phyloP scores from a whole-genome alignment of 2,329 filamentous ascomycete genomes.

The Calonectria honghensis region DNA sequence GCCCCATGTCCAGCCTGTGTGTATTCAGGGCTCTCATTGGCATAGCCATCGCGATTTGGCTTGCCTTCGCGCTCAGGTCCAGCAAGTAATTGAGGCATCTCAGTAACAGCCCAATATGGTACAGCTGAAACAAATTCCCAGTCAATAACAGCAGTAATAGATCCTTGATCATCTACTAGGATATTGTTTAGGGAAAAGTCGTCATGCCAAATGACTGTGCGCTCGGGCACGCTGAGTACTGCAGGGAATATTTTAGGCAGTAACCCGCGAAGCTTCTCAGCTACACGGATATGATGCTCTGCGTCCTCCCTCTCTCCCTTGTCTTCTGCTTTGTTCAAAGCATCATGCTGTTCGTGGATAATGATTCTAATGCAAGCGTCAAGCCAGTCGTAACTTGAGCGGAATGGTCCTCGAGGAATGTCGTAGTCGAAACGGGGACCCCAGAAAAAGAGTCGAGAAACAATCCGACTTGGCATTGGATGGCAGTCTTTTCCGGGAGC shows the following conservation, averaged over 20 bases:
- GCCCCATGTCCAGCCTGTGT: background rate
- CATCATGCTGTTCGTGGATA: constrained; percentile 52
- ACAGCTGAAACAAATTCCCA: constrained; percentile 66
- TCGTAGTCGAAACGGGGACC: constrained; percentile 57
- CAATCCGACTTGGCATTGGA: constrained; percentile 52
- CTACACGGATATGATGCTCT: constrained; percentile 50
- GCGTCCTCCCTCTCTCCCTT: constrained; percentile 59
- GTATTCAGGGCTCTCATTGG: constrained; percentile 51
- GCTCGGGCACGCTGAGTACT: constrained; percentile 51
- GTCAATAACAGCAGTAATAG: constrained; percentile 62
- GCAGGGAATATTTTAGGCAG: constrained; percentile 59
- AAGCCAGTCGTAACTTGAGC: constrained; percentile 63
- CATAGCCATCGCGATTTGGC: constrained; percentile 57
- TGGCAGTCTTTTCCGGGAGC: background rate
- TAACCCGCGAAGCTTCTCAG: constrained; percentile 54
- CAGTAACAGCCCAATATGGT: constrained; percentile 61
- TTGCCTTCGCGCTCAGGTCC: constrained; percentile 55
- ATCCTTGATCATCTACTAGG: constrained; percentile 60
- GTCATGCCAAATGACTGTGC: constrained; percentile 59
- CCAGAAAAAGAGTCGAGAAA: constrained; percentile 60
- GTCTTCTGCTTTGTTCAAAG: constrained; percentile 50
- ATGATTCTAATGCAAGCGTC: constrained; percentile 56
- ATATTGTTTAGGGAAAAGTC: constrained; percentile 64
- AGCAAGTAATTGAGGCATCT: constrained; percentile 60
- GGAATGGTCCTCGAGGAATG: constrained; percentile 61